A percentile compares a stretch with the other conserved stretches of the same genome.
Evolutionary conservation across 169 alveolate species (phyloP).

Genomic region (Eimeria praecox): DNA sequence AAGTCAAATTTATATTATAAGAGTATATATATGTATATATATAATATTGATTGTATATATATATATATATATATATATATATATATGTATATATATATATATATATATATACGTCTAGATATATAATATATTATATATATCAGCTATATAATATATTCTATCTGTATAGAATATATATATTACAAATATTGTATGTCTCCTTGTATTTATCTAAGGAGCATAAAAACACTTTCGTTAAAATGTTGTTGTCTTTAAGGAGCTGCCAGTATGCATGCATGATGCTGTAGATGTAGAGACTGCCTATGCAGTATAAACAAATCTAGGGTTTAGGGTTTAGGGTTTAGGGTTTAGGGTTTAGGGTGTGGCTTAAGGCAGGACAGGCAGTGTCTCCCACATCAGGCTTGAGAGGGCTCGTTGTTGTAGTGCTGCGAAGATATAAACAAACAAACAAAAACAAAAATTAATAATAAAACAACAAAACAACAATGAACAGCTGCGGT

Average conservation of each 20-base stretch:
- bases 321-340: constrained; percentile 7
- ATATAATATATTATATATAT: too few species aligned
- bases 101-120: not conserved
- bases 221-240: too few species aligned
- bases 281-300: not conserved
- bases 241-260: too few species aligned
- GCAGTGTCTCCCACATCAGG: constrained; percentile 32
- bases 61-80: too few species aligned
- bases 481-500: not conserved
- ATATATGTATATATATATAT: not conserved
- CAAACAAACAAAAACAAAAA: not conserved
- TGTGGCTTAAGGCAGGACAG: not conserved
- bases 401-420: constrained; percentile 1
- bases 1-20: too few species aligned
- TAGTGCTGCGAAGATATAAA: constrained; percentile 11
- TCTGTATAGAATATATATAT: too few species aligned
- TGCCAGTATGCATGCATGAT: not conserved
- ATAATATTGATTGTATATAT: too few species aligned
- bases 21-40: too few species aligned
- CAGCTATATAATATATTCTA: too few species aligned
- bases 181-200: too few species aligned
- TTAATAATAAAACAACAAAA: not conserved
- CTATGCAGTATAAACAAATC: not conserved
- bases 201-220: too few species aligned
- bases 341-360: constrained; percentile 10